Conservation (phyloP, 352 stramenopile genomes). For the Thraustochytrium sp. region DNA sequence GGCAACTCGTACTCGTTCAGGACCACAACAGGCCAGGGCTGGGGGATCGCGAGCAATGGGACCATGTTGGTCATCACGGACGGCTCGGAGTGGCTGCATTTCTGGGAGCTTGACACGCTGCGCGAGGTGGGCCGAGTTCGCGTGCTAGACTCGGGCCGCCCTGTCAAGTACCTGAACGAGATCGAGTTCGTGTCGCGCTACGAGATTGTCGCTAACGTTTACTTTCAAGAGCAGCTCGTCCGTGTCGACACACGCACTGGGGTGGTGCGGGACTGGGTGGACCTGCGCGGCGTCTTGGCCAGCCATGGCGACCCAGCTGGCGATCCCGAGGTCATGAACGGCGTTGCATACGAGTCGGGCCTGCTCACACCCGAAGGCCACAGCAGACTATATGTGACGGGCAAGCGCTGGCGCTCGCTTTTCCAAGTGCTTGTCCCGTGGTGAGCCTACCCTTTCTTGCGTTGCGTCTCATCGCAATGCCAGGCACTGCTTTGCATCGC, state of each 20-base stretch:
- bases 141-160: conserved; percentile 50
- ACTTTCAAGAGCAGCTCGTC: conserved; percentile 64
- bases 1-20: conserved; percentile 57
- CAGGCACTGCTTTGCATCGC: too few relatives aligned
- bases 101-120: conserved; percentile 60
- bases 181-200: conserved; percentile 66
- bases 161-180: conserved; percentile 66
- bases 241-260: conserved; percentile 64
- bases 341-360: not conserved
- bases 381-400: conserved; percentile 19
- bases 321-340: conserved; percentile 34
- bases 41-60: conserved; percentile 71
- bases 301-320: not conserved
- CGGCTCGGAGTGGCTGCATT: conserved; percentile 65
- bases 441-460: too few relatives aligned
- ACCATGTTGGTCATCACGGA: conserved; percentile 70
- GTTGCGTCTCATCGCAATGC: too few relatives aligned
- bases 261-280: conserved; percentile 55
- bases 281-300: not conserved
- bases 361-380: not conserved
- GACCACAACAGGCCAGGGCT: conserved; percentile 69
- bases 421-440: conserved; percentile 11
- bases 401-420: conserved; percentile 20
- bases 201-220: conserved; percentile 74
- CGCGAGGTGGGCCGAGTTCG: conserved; percentile 52